Percentiles rank a stretch among this genome's conserved stretches.
Evolutionary conservation across 2,329 filamentous ascomycete species (phyloP).

Genomic region (Alternaria consortialis): DNA sequence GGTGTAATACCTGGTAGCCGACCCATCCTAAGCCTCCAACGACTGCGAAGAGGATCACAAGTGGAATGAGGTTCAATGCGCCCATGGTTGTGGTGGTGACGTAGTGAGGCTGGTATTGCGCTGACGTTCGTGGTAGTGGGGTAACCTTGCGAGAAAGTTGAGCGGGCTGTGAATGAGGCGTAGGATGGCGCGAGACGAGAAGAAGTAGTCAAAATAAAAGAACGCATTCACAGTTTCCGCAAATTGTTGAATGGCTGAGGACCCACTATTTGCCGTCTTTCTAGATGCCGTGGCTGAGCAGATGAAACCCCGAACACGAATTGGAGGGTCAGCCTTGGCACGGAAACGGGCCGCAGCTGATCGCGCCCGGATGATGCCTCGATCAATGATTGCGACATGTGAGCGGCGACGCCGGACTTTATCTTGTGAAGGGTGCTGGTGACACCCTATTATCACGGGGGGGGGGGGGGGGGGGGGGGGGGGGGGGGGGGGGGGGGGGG

Average conservation of each 20-base stretch:
- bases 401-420: not conserved
- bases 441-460: not conserved
- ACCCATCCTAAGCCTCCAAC: slow-evolving; percentile 69
- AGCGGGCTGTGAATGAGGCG: not conserved
- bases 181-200: not conserved
- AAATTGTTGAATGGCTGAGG: slow-evolving; percentile 15
- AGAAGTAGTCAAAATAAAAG: not conserved
- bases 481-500: no score
- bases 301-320: slow-evolving; percentile 23
- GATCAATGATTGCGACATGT: slow-evolving; percentile 4
- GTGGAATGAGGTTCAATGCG: slow-evolving; percentile 67
- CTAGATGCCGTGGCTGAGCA: slow-evolving; percentile 19
- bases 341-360: slow-evolving; percentile 18
- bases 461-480: no score
- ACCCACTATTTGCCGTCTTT: slow-evolving; percentile 5
- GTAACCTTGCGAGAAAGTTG: slow-evolving; percentile 3
- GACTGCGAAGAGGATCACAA: slow-evolving; percentile 69
- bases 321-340: slow-evolving; percentile 15
- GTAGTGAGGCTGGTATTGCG: slow-evolving; percentile 13
- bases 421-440: not conserved
- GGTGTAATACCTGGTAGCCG: slow-evolving; percentile 66
- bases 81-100: slow-evolving; percentile 41
- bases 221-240: not conserved
- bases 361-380: not conserved
- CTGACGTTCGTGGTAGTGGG: slow-evolving; percentile 1